These are phyloP conservation scores for Ophiognomonia clavigignenti-juglandacearum DNA, from an alignment of 2,329 filamentous ascomycete species.

Conservation along the genomic window DNA sequence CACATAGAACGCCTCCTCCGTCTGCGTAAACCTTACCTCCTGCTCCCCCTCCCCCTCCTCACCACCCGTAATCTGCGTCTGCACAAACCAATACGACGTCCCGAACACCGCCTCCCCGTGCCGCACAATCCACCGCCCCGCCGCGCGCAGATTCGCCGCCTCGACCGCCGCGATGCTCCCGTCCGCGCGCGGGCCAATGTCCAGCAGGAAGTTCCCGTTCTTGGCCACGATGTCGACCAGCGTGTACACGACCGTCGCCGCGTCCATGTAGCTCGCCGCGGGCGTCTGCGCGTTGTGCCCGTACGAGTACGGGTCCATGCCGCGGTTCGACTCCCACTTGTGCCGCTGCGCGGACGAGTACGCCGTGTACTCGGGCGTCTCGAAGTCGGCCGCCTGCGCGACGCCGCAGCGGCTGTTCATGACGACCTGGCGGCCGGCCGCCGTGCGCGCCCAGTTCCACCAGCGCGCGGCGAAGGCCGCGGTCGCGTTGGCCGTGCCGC, in stretches of 20 bases:
- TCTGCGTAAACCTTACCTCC: constrained; percentile 40
- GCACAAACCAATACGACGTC: constrained; percentile 48
- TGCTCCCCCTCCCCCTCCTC: too few species aligned
- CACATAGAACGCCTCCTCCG: constrained; percentile 41
- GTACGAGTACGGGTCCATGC: constrained; percentile 57
- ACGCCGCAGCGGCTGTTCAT: constrained; percentile 55
- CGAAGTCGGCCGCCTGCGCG: constrained; percentile 46
- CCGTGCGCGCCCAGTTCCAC: constrained; percentile 35
- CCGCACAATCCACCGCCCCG: constrained; percentile 47
- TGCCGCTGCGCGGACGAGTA: constrained; percentile 44
- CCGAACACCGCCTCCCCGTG: constrained; percentile 54
- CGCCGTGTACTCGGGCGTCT: constrained; percentile 54
- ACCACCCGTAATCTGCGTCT: constrained; percentile 31
- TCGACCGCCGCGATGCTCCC: constrained; percentile 48
- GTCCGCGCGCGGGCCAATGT: constrained; percentile 51
- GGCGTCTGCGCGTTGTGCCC: constrained; percentile 55
- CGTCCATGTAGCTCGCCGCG: constrained; percentile 45
- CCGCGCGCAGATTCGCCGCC: constrained; percentile 40
- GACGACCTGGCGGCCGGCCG: constrained; percentile 40
- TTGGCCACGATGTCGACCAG: constrained; percentile 50
- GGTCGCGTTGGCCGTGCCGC: constrained; percentile 37
- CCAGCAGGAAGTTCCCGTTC: constrained; percentile 52
- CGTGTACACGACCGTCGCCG: constrained; percentile 38
- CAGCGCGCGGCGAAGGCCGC: constrained; percentile 35
- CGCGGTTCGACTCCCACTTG: constrained; percentile 57